Evolutionary conservation across 805 yeast genomes (phyloP).

Genomic region (Wickerhamiella dianesei): DNA sequence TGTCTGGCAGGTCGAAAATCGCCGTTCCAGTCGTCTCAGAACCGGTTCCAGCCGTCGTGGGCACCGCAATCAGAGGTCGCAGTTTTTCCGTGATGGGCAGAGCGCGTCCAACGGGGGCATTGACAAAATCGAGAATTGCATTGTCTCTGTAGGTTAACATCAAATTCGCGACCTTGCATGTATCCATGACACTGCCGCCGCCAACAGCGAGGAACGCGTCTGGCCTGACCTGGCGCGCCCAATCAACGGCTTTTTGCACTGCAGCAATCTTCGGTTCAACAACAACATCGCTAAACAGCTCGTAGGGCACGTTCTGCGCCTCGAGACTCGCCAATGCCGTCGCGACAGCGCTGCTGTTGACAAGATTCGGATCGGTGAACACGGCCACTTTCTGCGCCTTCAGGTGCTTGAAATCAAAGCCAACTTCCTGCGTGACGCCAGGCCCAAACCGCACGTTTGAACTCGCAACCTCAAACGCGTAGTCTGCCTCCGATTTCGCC

Average conservation of each 20-base stretch:
- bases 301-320: slow-evolving; percentile 24
- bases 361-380: slow-evolving; percentile 26
- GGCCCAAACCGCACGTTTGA: slow-evolving; percentile 29
- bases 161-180: slow-evolving; percentile 32
- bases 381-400: slow-evolving; percentile 26
- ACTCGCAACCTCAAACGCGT: slow-evolving; percentile 31
- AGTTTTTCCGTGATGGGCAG: slow-evolving; percentile 25
- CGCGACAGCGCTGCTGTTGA: slow-evolving; percentile 22
- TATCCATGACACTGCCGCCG: slow-evolving; percentile 37
- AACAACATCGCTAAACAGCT: slow-evolving; percentile 26
- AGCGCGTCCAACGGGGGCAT: slow-evolving; percentile 27
- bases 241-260: slow-evolving; percentile 25
- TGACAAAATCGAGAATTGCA: slow-evolving; percentile 14
- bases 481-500: slow-evolving; percentile 20
- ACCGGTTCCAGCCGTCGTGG: slow-evolving; percentile 37
- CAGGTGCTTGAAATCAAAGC: slow-evolving; percentile 27
- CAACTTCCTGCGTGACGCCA: slow-evolving; percentile 29
- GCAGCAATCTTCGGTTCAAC: slow-evolving; percentile 29
- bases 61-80: slow-evolving; percentile 31
- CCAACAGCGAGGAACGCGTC: slow-evolving; percentile 34
- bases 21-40: slow-evolving; percentile 36
- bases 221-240: slow-evolving; percentile 26
- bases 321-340: slow-evolving; percentile 26
- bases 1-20: slow-evolving; percentile 29
- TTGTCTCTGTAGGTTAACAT: slow-evolving; percentile 38